Base-by-base conservation (phyloP, 2,329 filamentous ascomycete genomes). In the Rhinocladiella mackenziei region DNA sequence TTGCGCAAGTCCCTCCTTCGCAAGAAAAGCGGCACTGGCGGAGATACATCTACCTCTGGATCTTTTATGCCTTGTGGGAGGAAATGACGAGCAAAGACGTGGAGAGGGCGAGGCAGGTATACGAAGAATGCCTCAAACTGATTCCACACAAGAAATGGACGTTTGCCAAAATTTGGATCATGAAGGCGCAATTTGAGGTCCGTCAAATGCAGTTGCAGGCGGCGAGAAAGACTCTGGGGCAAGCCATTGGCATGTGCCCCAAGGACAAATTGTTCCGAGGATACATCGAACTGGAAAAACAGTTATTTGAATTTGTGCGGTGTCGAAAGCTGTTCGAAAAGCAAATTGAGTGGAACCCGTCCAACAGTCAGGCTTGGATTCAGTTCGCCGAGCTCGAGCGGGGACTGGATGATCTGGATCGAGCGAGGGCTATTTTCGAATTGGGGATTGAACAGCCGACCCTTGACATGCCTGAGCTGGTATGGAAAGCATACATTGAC, bases 401-500 rank as follows among this genome's bases (percentile, higher is more conserved):
- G 23, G 89, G 86, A 1, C 74, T 98, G 5, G 89, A 96, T 61
- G 92, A 98, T 59, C 68, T 89, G 3, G 89, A 94, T 14, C 84
- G 92, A 20, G 83, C 87, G 11, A 77, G 92, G 31, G 89, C 85
- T 33, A 95, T 98, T 56, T 97, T 89, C 62, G 91, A 97, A 67
- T 75, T 97, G 19, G 91, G 87, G 2, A 83, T 96, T 49, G 74
- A 78, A 36, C 89, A 97, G 64, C 76, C 83, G 1, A 77, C 81
- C 22, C 75, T 98, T 10, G 92, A 98, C 65, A 98, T 98, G 92
- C 92, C 92, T 0, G 92, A 98, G 69, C 74, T 97, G 39, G 74
- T 97, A 1, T 98, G 92, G 92, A 97, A 97, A 69, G 82, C 89
- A 1, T 98, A 95, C 65, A 97, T 98, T 58, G 92, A 98, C 65